Conservation (phyloP, 345 rosid species). For the Lepidium africanum region DNA sequence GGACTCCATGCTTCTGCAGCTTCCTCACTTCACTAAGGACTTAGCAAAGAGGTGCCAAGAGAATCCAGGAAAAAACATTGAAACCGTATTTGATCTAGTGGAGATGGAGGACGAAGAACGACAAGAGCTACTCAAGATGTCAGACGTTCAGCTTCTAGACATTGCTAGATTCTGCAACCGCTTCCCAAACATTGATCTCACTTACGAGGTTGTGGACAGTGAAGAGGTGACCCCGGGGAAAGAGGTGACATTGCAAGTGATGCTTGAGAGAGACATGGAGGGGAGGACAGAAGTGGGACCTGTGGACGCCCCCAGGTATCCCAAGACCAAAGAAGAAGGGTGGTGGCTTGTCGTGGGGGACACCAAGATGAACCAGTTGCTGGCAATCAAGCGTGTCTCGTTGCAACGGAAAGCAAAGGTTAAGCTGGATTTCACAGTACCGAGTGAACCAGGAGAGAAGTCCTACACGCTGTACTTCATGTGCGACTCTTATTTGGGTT, state of each 20-base stretch:
- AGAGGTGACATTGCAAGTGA: conserved; percentile 55
- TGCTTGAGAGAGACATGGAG: conserved; percentile 69
- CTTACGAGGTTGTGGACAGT: conserved; percentile 50
- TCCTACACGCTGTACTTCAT: conserved; percentile 63
- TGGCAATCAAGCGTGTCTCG: conserved; percentile 83
- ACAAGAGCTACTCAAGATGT: conserved; percentile 64
- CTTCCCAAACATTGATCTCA: conserved; percentile 74
- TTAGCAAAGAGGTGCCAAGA: conserved; percentile 75
- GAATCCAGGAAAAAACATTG: conserved; percentile 68
- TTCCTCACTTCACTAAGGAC: conserved; percentile 86
- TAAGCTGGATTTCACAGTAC: conserved; percentile 72
- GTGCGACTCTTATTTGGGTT: conserved; percentile 87
- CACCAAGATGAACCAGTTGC: conserved; percentile 66
- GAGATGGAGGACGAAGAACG: conserved; percentile 94
- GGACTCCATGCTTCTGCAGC: conserved; percentile 84
- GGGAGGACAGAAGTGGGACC: conserved; percentile 78
- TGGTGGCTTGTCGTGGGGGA: conserved; percentile 98
- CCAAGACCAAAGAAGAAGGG: conserved; percentile 89
- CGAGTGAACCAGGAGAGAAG: conserved; percentile 58
- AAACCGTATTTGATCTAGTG: conserved; percentile 73
- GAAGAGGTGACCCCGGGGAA: conserved; percentile 55
- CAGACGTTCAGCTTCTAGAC: conserved; percentile 58
- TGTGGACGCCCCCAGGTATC: conserved; percentile 62
- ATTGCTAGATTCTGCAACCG: conserved; percentile 83
- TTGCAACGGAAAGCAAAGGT: conserved; percentile 70